A percentile compares a stretch with the other conserved stretches of the same genome.
These are phyloP conservation scores for Phytophthora pseudosyringae DNA, from an alignment of 352 stramenopile genomes.

Conservation along the genomic window DNA sequence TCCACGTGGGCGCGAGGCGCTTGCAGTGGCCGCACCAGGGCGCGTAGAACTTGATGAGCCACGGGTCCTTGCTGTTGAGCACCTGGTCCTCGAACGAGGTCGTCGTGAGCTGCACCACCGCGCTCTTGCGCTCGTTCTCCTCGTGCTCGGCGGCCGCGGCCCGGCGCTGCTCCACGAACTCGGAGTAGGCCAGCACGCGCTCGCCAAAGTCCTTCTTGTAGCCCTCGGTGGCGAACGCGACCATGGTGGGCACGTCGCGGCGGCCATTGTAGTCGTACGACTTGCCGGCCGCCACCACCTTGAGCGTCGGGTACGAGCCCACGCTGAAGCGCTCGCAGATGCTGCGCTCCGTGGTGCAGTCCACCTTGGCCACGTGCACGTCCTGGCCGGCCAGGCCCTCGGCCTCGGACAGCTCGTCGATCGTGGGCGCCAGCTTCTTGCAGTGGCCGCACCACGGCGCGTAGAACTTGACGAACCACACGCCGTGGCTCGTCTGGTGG, in stretches of 20 bases:
- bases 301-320: slow-evolving; percentile 84
- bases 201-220: slow-evolving; percentile 81
- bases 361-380: slow-evolving; percentile 71
- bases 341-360: slow-evolving; percentile 77
- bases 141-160: slow-evolving; percentile 50
- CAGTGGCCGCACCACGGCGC: slow-evolving; percentile 87
- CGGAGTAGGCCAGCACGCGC: slow-evolving; percentile 53
- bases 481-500: slow-evolving; percentile 50
- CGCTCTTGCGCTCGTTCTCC: slow-evolving; percentile 59
- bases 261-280: slow-evolving; percentile 78
- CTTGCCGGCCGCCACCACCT: slow-evolving; percentile 64
- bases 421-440: slow-evolving; percentile 76
- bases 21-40: slow-evolving; percentile 86
- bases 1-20: slow-evolving; percentile 73
- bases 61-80: slow-evolving; percentile 63
- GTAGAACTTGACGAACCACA: slow-evolving; percentile 89
- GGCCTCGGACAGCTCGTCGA: slow-evolving; percentile 62
- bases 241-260: slow-evolving; percentile 63
- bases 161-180: slow-evolving; percentile 59
- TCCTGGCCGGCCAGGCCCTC: slow-evolving; percentile 41
- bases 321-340: slow-evolving; percentile 85
- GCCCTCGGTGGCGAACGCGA: slow-evolving; percentile 56
- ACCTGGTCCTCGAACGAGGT: slow-evolving; percentile 65
- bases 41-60: slow-evolving; percentile 87
- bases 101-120: slow-evolving; percentile 61